Base-by-base conservation (phyloP, 805 yeast species). In the Hanseniaspora guilliermondii region DNA sequence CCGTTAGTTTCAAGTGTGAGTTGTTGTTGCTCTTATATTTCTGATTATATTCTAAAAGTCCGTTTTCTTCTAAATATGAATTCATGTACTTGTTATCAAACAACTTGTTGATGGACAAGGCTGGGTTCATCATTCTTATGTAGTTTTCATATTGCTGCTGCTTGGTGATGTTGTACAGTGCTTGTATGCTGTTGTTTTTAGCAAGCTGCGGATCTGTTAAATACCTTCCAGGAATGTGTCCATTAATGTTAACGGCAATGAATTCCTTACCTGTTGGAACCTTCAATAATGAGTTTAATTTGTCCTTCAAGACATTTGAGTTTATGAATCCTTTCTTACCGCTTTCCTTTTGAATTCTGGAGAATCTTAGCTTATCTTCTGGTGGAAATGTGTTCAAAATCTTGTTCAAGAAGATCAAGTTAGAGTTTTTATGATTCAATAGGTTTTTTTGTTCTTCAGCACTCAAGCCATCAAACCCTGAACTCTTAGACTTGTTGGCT, bases 361-460 rank as follows among this genome's bases (percentile, higher is more conserved):
- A 87, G 56, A 91, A 80, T 64, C 97, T 74, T 59, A 87, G 77
- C 57, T 97, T 72, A 64, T 93, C 98, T 59, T 85, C 75, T 1
- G 84, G 78, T 0, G 97, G 87, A 59, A 91, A 72, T 2, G 91
- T 83, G 80, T 93, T 77, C 41, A 91, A 84, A 66, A 87, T 91
- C 63, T 80, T 84, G 63, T 89, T 87, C 64, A 93, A 74, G 58
- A 80, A 78, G 61, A 86, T 95, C 64, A 85, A 80, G 67, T 87
- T 95, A 8, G 85, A 71, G 55, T 71, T 74, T 65, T 59, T 86
- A 75, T 55, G 74, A 76, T 55, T 78, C 79, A 52, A 75, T 65
- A 52, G 21, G 60, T 62, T 76, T 63, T 68, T 77, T 66, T 67
- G 78, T 60, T 58, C 58, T 40, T 63, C 61, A 22, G 33, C 25